A percentile compares a stretch with the other conserved stretches of the same genome.
These are phyloP conservation scores for Cyclotella atomus DNA, from an alignment of 108 stramenopile genomes.

Conservation along the genomic window DNA sequence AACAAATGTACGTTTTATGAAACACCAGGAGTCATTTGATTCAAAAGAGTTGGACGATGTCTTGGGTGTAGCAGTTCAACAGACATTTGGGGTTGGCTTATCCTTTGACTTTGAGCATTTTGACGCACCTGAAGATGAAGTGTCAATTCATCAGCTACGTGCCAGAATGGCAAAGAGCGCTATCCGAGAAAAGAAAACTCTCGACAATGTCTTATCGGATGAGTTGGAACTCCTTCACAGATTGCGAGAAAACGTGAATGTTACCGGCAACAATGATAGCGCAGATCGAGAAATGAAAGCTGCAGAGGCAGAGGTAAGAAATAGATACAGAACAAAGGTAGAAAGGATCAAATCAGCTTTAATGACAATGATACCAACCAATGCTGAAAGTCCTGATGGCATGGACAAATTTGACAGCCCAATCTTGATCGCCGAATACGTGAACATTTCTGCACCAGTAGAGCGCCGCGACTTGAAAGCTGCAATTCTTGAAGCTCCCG, in stretches of 20 bases:
- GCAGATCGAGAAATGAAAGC: conserved; percentile 36
- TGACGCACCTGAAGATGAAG: conserved; percentile 34
- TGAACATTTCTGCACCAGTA: conserved; percentile 29
- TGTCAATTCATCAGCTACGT: conserved; percentile 67
- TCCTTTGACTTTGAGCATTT: conserved; percentile 79
- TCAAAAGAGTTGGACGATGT: conserved; percentile 64
- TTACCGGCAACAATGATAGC: conserved; percentile 14
- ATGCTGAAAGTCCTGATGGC: conserved; percentile 39
- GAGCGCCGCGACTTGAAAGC: conserved; percentile 25
- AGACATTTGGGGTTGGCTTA: conserved; percentile 79
- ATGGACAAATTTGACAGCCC: conserved; percentile 38
- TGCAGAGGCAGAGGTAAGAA: conserved; percentile 26
- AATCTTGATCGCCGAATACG: conserved; percentile 44
- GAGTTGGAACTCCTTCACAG: conserved; percentile 51
- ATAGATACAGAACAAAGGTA: conserved; percentile 19
- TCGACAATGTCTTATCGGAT: conserved; percentile 44
- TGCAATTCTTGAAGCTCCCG: conserved; percentile 20
- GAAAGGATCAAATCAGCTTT: conserved; percentile 35
- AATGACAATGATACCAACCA: conserved; percentile 49
- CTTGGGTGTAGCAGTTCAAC: conserved; percentile 79
- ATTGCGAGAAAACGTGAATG: conserved; percentile 27
- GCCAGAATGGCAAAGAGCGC: conserved; percentile 86
- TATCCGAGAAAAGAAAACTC: conserved; percentile 52
- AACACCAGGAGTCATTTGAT: conserved; percentile 49
- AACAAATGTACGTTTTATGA: conserved; percentile 28